Evolutionary conservation across 2,329 filamentous ascomycete species (phyloP).

Genomic region (Talaromyces sp.): DNA sequence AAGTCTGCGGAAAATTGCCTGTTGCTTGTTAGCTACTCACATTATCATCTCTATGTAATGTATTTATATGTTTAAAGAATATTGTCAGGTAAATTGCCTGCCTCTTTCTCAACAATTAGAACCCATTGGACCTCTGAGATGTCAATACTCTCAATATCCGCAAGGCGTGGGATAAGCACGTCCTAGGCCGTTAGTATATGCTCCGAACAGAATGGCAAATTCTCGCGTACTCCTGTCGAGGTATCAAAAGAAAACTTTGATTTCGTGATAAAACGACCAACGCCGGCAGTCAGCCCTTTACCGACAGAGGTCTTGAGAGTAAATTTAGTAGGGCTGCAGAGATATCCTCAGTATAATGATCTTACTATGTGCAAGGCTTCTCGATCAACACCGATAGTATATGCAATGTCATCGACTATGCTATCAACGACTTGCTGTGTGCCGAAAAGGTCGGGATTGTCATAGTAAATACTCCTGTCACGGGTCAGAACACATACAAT

Average conservation of each 20-base stretch:
- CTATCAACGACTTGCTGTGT: slow-evolving; percentile 53
- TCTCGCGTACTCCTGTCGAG: slow-evolving; percentile 24
- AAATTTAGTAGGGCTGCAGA: neutral
- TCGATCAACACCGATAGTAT: slow-evolving; percentile 52
- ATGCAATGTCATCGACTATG: slow-evolving; percentile 56
- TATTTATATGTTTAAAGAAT: neutral
- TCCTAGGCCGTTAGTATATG: slow-evolving; percentile 31
- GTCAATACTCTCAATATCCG: slow-evolving; percentile 40
- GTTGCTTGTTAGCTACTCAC: neutral
- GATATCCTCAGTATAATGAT: neutral
- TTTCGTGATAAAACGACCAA: slow-evolving; percentile 21
- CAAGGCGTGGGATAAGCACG: slow-evolving; percentile 46
- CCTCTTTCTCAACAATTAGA: slow-evolving; percentile 60
- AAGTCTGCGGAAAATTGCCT: slow-evolving; percentile 58
- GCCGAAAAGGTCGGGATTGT: slow-evolving; percentile 53
- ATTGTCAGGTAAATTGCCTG: slow-evolving; percentile 17
- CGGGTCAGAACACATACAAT: neutral
- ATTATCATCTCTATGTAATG: neutral
- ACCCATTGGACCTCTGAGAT: slow-evolving; percentile 50
- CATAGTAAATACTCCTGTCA: slow-evolving; percentile 58
- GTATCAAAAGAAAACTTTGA: slow-evolving; percentile 25
- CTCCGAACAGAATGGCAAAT: neutral
- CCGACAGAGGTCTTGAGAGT: slow-evolving; percentile 33
- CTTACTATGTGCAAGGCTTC: slow-evolving; percentile 52
- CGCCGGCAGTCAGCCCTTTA: slow-evolving; percentile 39